These are phyloP conservation scores for Bryum argenteum DNA, from an alignment of 225 moss, liverwort and hornwort species.

Conservation along the genomic window DNA sequence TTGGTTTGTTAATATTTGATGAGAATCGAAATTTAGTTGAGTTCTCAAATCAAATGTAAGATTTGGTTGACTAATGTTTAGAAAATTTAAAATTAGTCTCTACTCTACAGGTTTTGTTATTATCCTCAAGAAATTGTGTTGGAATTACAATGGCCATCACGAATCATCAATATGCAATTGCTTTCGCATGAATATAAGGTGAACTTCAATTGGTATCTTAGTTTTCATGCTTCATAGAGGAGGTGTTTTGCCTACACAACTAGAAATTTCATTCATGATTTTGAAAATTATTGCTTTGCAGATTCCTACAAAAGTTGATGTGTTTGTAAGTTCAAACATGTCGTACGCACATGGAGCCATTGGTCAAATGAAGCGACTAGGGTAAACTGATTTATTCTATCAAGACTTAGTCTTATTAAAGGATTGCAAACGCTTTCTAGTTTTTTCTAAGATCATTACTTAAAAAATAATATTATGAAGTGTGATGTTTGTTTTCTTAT, in stretches of 20 bases:
- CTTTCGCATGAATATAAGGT: conserved; percentile 89
- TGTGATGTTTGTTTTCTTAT: too few species aligned
- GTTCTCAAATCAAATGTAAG: not conserved
- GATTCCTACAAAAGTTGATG: conserved; percentile 89
- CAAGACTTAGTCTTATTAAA: not conserved
- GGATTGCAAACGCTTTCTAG: too few species aligned
- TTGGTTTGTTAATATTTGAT: too few species aligned
- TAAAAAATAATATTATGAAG: too few species aligned
- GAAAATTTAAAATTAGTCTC: not conserved
- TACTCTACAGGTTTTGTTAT: conserved; percentile 70
- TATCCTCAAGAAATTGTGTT: conserved; percentile 87
- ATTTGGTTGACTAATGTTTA: not conserved
- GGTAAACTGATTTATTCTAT: conserved; percentile 45
- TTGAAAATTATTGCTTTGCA: conserved; percentile 33
- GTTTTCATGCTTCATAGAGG: too few species aligned
- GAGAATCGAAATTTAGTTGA: too few species aligned
- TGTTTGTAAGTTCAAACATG: conserved; percentile 70
- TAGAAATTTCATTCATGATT: not conserved
- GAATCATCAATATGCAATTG: conserved; percentile 86
- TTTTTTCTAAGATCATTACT: too few species aligned
- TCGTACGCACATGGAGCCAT: conserved; percentile 62
- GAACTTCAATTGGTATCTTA: not conserved
- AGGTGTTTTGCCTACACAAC: not conserved
- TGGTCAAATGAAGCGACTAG: conserved; percentile 75
- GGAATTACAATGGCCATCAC: conserved; percentile 79